These are phyloP conservation scores for Cladosporium sp. DNA, from an alignment of 2,329 filamentous ascomycete species.

Conservation along the genomic window DNA sequence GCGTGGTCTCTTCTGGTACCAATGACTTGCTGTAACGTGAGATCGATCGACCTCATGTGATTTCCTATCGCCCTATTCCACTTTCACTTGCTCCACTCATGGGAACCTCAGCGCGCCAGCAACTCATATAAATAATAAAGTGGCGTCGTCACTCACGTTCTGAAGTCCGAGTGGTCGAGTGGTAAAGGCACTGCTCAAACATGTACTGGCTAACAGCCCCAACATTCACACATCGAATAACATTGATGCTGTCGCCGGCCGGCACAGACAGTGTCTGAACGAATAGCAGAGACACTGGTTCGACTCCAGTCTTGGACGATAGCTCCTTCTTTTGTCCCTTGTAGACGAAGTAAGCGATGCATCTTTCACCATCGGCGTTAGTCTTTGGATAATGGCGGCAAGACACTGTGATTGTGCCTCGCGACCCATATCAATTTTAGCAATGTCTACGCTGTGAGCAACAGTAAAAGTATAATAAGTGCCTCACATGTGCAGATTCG, in stretches of 20 bases:
- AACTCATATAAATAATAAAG: background rate
- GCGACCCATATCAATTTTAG: no score
- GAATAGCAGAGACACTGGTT: background rate
- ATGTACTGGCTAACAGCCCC: background rate
- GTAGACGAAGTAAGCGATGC: background rate
- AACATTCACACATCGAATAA: background rate
- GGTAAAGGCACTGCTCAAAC: background rate
- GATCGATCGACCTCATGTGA: background rate
- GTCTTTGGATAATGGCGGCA: background rate
- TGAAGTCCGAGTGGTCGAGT: background rate
- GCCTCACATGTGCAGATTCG: no score
- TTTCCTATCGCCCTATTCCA: background rate
- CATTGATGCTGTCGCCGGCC: background rate
- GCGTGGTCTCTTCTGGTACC: background rate
- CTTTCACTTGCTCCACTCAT: background rate
- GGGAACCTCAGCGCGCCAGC: background rate
- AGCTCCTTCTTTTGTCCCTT: background rate
- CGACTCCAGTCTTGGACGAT: background rate
- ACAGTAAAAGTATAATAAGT: no score
- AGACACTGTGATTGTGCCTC: background rate
- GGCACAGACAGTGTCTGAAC: background rate
- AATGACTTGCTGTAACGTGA: background rate
- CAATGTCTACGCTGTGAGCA: background rate
- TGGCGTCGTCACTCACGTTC: background rate
- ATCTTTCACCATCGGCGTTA: background rate